phyloP scores from a whole-genome alignment of 257 asterid species.

The Haberlea rhodopensis region DNA sequence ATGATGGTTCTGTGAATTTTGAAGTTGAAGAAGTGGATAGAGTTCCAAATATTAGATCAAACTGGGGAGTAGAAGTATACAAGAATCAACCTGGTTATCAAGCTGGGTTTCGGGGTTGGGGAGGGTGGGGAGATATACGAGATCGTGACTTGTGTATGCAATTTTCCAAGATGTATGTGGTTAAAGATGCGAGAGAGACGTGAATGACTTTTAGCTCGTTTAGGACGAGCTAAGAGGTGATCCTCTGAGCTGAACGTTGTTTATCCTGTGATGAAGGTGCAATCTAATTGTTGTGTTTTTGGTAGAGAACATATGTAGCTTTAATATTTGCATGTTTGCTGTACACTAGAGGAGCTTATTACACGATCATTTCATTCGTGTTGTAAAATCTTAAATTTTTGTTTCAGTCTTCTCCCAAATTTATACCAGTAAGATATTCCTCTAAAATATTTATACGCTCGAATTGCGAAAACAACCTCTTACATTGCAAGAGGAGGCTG shows the following conservation, averaged over 20 bases:
- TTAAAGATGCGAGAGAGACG: not conserved
- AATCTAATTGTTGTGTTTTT: too few species aligned
- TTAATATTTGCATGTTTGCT: not conserved
- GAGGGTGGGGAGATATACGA: constrained; percentile 95
- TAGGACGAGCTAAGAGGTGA: not conserved
- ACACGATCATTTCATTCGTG: not conserved
- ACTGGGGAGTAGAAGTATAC: constrained; percentile 61
- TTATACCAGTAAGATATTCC: too few species aligned
- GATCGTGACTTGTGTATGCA: constrained; percentile 75
- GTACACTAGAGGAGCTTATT: not conserved
- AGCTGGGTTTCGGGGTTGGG: constrained; percentile 96
- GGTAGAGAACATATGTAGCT: too few species aligned
- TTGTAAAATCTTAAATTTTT: too few species aligned
- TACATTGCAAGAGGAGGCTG: too few species aligned
- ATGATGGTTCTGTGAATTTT: constrained; percentile 54
- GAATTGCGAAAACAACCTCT: too few species aligned
- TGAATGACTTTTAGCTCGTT: not conserved
- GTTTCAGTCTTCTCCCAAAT: too few species aligned
- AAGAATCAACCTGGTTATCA: constrained; percentile 69
- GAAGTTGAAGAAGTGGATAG: constrained; percentile 52
- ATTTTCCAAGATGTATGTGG: constrained; percentile 56
- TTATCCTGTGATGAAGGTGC: not conserved
- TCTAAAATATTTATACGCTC: not conserved
- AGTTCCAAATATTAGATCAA: constrained; percentile 49
- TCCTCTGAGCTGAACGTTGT: not conserved